These are phyloP conservation scores for Serendipita sp. DNA, from an alignment of 1,284 basidiomycete genomes.

Conservation along the genomic window DNA sequence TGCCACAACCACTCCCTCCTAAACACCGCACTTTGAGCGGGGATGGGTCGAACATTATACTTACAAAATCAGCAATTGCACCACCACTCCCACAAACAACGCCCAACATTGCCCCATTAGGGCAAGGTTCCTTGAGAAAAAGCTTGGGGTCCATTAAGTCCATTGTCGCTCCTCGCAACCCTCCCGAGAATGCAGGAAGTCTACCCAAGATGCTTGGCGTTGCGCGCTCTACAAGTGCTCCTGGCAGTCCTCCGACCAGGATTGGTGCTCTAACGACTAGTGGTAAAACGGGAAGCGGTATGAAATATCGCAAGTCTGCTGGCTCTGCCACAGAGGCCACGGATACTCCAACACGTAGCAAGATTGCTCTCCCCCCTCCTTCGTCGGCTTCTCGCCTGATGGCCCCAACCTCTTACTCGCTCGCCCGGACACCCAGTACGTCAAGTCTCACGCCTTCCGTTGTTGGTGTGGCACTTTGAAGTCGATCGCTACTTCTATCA, in stretches of 20 bases:
- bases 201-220: not conserved
- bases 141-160: not conserved
- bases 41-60: not conserved
- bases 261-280: not conserved
- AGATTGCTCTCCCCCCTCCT: not conserved
- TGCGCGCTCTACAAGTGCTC: not conserved
- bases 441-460: conserved; percentile 1
- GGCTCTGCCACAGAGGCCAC: not conserved
- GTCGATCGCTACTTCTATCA: not conserved
- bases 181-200: not conserved
- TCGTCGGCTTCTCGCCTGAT: not conserved
- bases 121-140: not conserved
- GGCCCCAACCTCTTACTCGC: not conserved
- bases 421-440: not conserved
- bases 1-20: not conserved
- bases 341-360: not conserved
- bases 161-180: not conserved
- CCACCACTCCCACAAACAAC: not conserved
- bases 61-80: not conserved
- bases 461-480: not conserved
- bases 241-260: not conserved
- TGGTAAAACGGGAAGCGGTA: not conserved
- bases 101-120: not conserved
- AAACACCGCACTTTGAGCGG: not conserved
- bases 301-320: conserved; percentile 2